Evolutionary conservation across 345 rosid genomes (phyloP), one percentile per base, ranked within the genome.

Genomic region (Camelina hispida): DNA sequence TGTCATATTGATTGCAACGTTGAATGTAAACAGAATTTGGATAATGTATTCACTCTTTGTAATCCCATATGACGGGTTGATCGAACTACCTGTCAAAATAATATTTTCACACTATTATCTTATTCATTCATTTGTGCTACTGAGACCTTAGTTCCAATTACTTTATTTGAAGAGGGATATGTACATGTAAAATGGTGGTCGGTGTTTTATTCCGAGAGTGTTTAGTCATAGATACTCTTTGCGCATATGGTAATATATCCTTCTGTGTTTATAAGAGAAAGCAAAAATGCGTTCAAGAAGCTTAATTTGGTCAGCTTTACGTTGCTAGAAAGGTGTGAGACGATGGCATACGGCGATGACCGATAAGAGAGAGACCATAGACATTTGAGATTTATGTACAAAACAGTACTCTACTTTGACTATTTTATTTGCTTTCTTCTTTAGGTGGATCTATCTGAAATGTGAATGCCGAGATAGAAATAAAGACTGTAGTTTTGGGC

Each of bases 401-500:
- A 46, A 65, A 5, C 13, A 46, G 12, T n/a, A n/a, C n/a, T 44
- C 22, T 48, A 48, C 12, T 44, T 22, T 32, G 32, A 47, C 16
- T 58, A 37, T 34, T 15, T 15, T 50, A 23, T 28, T 35, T 47
- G 59, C 53, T 44, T 65, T 66, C 60, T 13, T 66, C 59, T 56
- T 16, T 47, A 8, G 78, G 66, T 66, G 67, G 72, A 72, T 65
- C 34, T 34, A 1, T 34, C 9, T 35, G 43, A 66, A 47, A 57
- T 46, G 11, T 57, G 22, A 55, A 35, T 37, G 12, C n/a, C 48
- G 2, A 43, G 7, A n/a, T 17, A 50, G 11, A 47, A 37, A 9
- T 9, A 73, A 35, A 56, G 66, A 16, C 22, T 23, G 20, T 23
- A 12, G 37, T 23, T 6, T 38, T 37, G 44, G 44, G 42, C 52